Evolutionary conservation across 495 filamentous ascomycete genomes (phyloP).

Genomic region (Zalerion maritima): DNA sequence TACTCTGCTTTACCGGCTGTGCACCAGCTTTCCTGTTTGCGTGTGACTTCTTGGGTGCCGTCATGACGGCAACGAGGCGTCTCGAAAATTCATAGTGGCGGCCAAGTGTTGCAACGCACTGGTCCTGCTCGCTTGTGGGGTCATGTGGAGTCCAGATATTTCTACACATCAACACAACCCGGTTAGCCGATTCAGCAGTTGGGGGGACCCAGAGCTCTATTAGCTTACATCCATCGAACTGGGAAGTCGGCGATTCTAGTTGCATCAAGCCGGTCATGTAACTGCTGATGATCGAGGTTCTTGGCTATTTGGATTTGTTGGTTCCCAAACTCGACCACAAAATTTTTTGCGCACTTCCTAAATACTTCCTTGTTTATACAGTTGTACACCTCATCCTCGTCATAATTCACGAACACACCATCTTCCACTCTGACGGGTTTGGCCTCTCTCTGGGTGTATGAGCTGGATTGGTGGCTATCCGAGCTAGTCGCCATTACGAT

Average conservation of each 20-base stretch:
- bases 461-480: too few species aligned
- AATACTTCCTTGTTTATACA: slow-evolving; percentile 20
- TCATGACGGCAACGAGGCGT: slow-evolving; percentile 50
- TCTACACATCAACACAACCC: slow-evolving; percentile 25
- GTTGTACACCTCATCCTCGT: slow-evolving; percentile 32
- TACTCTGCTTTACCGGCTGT: too few species aligned
- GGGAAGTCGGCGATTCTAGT: slow-evolving; percentile 10
- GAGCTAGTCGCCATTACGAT: too few species aligned
- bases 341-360: slow-evolving; percentile 37
- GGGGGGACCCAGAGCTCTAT: neutral
- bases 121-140: slow-evolving; percentile 41
- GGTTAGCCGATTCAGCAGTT: slow-evolving; percentile 7
- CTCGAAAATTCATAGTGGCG: slow-evolving; percentile 52
- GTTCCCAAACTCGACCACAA: slow-evolving; percentile 58
- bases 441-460: too few species aligned
- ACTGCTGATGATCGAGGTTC: slow-evolving; percentile 33
- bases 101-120: slow-evolving; percentile 35
- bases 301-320: slow-evolving; percentile 47
- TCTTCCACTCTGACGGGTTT: too few species aligned
- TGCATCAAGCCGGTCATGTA: slow-evolving; percentile 24
- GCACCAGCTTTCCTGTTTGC: too few species aligned
- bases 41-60: slow-evolving; percentile 3
- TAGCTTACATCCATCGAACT: slow-evolving; percentile 53
- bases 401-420: slow-evolving; percentile 44
- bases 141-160: slow-evolving; percentile 71